Percentiles rank a stretch among this genome's conserved stretches.
Evolutionary conservation across 139 green algal species (phyloP).

Genomic region (Chlorella ohadii): DNA sequence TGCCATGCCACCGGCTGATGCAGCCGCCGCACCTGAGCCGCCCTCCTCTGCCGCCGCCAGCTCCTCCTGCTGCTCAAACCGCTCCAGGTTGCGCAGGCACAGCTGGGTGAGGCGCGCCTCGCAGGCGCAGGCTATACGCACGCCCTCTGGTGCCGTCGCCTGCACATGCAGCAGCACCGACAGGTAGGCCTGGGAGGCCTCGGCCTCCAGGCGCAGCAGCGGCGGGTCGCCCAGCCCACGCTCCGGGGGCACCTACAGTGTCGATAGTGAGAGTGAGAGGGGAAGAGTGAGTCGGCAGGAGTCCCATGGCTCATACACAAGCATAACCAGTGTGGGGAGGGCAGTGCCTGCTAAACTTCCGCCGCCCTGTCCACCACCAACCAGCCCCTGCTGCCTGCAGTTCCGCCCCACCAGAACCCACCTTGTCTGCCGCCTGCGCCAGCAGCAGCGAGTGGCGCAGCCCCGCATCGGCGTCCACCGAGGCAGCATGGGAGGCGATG

Average conservation of each 20-base stretch:
- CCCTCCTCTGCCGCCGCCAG: constrained; percentile 13
- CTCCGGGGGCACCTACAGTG: constrained; percentile 47
- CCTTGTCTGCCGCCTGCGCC: constrained; percentile 55
- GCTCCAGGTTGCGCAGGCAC: constrained; percentile 74
- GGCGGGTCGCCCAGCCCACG: constrained; percentile 87
- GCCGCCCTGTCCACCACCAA: not conserved
- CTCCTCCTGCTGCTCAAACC: constrained; percentile 60
- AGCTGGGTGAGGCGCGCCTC: constrained; percentile 69
- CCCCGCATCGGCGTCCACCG: constrained; percentile 75
- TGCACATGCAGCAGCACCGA: constrained; percentile 59
- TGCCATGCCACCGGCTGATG: too few species aligned
- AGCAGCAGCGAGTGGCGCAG: constrained; percentile 70
- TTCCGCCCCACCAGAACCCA: not conserved
- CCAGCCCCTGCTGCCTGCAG: too few species aligned
- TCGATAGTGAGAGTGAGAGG: constrained; percentile 44
- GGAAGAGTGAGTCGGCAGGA: not conserved
- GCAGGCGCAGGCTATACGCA: constrained; percentile 33
- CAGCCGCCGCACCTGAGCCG: too few species aligned
- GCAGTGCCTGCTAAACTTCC: not conserved
- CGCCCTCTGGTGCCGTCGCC: constrained; percentile 11
- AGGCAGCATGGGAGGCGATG: constrained; percentile 69
- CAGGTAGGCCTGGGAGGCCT: constrained; percentile 88
- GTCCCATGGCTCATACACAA: not conserved
- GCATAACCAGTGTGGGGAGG: not conserved
- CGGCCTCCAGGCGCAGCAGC: constrained; percentile 91